Base-by-base conservation (phyloP, 2,329 filamentous ascomycete genomes). In the Dactylonectria estremocensis region DNA sequence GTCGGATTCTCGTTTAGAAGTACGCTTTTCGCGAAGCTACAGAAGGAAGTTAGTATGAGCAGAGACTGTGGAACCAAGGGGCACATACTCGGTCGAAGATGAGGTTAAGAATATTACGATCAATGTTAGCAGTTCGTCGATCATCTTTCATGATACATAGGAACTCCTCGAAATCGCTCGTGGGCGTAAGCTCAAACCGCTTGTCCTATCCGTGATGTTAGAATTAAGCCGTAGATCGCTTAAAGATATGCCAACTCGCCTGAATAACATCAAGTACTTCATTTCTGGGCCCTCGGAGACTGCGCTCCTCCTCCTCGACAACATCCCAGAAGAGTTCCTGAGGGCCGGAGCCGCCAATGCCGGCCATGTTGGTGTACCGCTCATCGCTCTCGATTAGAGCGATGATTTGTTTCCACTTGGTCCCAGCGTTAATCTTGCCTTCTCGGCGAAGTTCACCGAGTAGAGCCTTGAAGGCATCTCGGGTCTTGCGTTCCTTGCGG, bases 241-340 rank as follows among this genome's bases (percentile, higher is more conserved):
- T 18, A 11, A 24, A 2, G 24, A 9, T 9, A 48, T 11, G 20
- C 20, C 18, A 48, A 84, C 91, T 85, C 81, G 96, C 94, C 86
- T 97, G 93, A 74, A 97, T 87, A 73, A 96, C 94, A 82, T 97
- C 95, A 71, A 96, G 85, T 45, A 97, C 93, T 77, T 95, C 91
- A 78, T 96, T 97, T 68, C 94, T 88, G 55, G 92, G 91, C 56
- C 90, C 91, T 68, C 95, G 92, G 54, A 98, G 85, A n/a, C 92
- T 91, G 65, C 93, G 90, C 77, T 99, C 95, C 80, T 98, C 95
- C 79, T 97, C 95, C 79, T 98, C 96, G 28, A 98, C 88, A 54
- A 95, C 86, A 79, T 99, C 96, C 94, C 95, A 98, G 84, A 99
- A 98, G 7, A 99, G 86, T 76, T 98, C 95, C 71, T 97, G 87